Conservation (phyloP, 768 basidiomycete genomes). For the Coprinopsis strossmayeri region DNA sequence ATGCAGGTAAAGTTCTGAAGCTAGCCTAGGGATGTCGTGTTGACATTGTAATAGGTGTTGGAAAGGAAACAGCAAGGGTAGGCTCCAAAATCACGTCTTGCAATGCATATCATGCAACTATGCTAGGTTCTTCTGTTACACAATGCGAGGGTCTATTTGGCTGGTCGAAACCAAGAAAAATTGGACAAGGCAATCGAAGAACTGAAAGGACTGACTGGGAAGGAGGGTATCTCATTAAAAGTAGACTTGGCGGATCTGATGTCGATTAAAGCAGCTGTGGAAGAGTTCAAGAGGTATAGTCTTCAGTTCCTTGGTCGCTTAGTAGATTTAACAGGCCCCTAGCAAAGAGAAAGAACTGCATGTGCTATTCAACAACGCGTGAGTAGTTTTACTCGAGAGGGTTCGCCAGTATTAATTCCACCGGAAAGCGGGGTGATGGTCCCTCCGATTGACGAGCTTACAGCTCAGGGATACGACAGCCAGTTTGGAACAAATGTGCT, state of each 20-base stretch:
- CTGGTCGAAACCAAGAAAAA: conserved; percentile 38
- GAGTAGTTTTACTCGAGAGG: conserved; percentile 4
- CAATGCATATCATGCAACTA: neutral
- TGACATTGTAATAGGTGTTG: conserved; percentile 35
- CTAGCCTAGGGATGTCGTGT: no score
- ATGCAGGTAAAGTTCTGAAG: conserved; percentile 20
- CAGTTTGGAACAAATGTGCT: conserved; percentile 53
- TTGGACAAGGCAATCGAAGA: conserved; percentile 44
- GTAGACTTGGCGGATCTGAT: conserved; percentile 38
- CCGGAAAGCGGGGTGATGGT: conserved; percentile 49
- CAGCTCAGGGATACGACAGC: conserved; percentile 51
- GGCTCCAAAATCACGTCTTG: neutral
- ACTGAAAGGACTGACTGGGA: conserved; percentile 41
- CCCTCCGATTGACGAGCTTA: conserved; percentile 35
- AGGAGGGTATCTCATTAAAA: conserved; percentile 32
- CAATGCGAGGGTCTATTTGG: conserved; percentile 65
- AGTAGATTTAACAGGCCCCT: conserved; percentile 16
- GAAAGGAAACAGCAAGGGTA: conserved; percentile 55
- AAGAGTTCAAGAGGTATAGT: conserved; percentile 32
- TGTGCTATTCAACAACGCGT: conserved; percentile 45
- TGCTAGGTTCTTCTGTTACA: conserved; percentile 43
- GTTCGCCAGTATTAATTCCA: neutral
- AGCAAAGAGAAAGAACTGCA: conserved; percentile 38
- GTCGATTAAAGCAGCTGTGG: conserved; percentile 32
- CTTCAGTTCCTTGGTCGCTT: neutral